Conservation (phyloP, 805 yeast genomes). For the Teunomyces aglyptinius region DNA sequence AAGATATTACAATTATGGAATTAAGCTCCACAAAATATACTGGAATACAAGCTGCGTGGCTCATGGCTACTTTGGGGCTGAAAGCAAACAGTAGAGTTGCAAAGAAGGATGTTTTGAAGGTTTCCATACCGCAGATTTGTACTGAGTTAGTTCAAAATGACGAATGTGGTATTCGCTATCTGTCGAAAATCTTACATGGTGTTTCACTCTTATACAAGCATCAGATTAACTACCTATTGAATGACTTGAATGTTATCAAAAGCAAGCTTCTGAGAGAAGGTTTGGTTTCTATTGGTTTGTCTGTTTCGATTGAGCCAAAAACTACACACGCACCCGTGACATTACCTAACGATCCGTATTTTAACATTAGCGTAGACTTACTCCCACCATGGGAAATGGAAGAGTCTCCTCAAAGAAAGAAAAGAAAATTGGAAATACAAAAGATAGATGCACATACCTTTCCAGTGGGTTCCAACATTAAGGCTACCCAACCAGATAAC, state of each 20-base stretch:
- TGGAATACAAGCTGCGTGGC: constrained; percentile 27
- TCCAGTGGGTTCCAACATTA: constrained; percentile 6
- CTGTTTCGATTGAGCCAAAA: neutral
- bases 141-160: constrained; percentile 10
- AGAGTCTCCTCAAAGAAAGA: constrained; percentile 7
- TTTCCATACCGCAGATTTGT: constrained; percentile 46
- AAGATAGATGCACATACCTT: constrained; percentile 13
- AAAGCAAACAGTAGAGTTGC: constrained; percentile 25
- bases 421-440: constrained; percentile 17
- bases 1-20: neutral
- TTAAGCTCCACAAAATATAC: neutral
- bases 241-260: constrained; percentile 21
- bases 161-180: constrained; percentile 26
- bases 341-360: constrained; percentile 26
- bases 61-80: constrained; percentile 43
- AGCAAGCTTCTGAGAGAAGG: constrained; percentile 2
- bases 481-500: neutral
- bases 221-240: constrained; percentile 46
- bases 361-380: constrained; percentile 25
- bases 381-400: constrained; percentile 9
- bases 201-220: constrained; percentile 47
- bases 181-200: constrained; percentile 49
- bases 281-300: too few relatives aligned
- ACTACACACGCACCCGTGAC: neutral
- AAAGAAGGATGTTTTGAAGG: constrained; percentile 29